A percentile compares a stretch with the other conserved stretches of the same genome.
phyloP scores from a whole-genome alignment of 2,329 filamentous ascomycete genomes.

The Diaporthe sp. region DNA sequence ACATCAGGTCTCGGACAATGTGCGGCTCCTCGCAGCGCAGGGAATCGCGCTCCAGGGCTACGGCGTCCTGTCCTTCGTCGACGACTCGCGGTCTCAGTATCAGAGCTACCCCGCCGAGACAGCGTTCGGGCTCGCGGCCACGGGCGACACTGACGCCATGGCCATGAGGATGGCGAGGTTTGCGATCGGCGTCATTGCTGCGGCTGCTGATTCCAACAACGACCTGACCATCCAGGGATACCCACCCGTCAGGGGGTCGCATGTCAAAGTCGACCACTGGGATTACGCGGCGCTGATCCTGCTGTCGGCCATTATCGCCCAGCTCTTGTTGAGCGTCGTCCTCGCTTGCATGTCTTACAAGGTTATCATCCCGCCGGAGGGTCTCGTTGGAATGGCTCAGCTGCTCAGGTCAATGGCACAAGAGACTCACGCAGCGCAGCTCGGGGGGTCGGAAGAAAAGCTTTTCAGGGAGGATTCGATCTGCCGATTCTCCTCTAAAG shows the following conservation, averaged over 20 bases:
- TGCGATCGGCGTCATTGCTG: constrained; percentile 51
- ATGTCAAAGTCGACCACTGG: constrained; percentile 51
- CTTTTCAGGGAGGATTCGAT: neutral
- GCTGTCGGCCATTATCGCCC: constrained; percentile 26
- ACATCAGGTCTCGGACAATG: constrained; percentile 47
- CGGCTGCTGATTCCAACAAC: constrained; percentile 48
- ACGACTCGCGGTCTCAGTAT: constrained; percentile 46
- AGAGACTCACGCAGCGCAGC: constrained; percentile 53
- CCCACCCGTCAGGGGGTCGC: constrained; percentile 48
- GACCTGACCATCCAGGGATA: constrained; percentile 45
- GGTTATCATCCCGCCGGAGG: constrained; percentile 29
- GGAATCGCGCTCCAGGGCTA: constrained; percentile 58
- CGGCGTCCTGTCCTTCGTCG: constrained; percentile 41
- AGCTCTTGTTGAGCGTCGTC: constrained; percentile 39
- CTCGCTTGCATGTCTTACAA: constrained; percentile 21
- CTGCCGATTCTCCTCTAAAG: neutral
- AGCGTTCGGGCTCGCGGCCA: constrained; percentile 49
- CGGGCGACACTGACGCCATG: constrained; percentile 44
- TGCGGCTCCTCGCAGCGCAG: constrained; percentile 50
- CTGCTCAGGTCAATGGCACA: constrained; percentile 62
- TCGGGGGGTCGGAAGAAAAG: neutral
- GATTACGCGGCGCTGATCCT: constrained; percentile 48
- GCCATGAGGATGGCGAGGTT: constrained; percentile 49
- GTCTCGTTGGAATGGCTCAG: constrained; percentile 31
- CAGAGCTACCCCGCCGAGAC: constrained; percentile 59